Evolutionary conservation across 2,329 filamentous ascomycete genomes (phyloP), one percentile per base, ranked within the genome.

Genomic region (Penicillium sp.): DNA sequence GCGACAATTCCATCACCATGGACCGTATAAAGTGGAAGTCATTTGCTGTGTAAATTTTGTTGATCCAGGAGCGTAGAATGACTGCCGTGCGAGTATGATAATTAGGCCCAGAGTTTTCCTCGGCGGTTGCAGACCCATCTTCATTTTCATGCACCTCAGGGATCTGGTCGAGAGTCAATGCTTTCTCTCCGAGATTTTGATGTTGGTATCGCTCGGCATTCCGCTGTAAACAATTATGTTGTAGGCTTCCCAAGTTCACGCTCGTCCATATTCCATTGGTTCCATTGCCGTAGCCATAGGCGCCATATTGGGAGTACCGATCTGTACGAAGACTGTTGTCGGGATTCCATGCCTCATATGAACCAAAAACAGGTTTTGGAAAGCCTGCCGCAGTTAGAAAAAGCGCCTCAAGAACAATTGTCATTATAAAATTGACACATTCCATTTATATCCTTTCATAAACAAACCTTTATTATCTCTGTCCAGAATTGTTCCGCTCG

Each of bases 1-100:
- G 78, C 1, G 87, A 84, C 11, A 96, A 79, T 71, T 97, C 92
- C 14, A 86, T 84, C 67, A 96, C 90, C 74, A 96, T 85, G 33
- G 92, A 88, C 23, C 92, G 87, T 44, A 96, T 75, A 67, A 90
- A 89, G 71, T 92, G 85, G 49, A 94, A 80, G 66, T 93, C 90
- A 65, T 96, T 89, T 45, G 89, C 84, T 12, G 85, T 85, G 79
- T 91, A 97, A n/a, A 84, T 66, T 63, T 89, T 95, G 61, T 89
- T 88, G 60, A 88, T 85, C 89, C 90, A 96, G 49, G 88, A 89
- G 22, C 92, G 84, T 27, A 97, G 82, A 1, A 97, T 84, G 7
- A 96, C 82, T 4, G 89, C 92, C 1, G 89, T 92, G 25, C 89
- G 82, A 0, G 82, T 75, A 3, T 49, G 23, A 18, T 35, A 44